Evolutionary conservation across 495 filamentous ascomycete species (phyloP).

Genomic region (Glonium stellatum): DNA sequence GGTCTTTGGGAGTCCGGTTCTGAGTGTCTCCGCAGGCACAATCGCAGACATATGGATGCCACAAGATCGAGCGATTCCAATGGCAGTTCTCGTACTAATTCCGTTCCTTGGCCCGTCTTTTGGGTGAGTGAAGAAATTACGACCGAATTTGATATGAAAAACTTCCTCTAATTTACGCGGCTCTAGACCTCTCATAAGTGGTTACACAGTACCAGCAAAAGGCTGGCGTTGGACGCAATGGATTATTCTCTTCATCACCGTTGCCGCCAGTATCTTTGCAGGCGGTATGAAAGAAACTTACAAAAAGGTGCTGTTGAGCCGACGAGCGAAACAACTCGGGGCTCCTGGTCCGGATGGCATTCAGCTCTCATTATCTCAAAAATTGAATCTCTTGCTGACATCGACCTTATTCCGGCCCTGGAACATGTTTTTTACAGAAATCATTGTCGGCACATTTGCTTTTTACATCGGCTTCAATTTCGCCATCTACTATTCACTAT

Average conservation of each 20-base stretch:
- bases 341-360: background rate
- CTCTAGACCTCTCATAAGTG: conserved; percentile 12
- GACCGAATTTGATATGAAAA: no score
- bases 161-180: no score
- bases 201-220: conserved; percentile 20
- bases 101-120: conserved; percentile 12
- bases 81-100: conserved; percentile 2
- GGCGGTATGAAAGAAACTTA: background rate
- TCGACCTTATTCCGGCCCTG: conserved; percentile 25
- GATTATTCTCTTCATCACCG: conserved; percentile 21
- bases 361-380: background rate
- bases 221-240: conserved; percentile 33
- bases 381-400: conserved; percentile 13
- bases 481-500: conserved; percentile 28
- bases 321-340: background rate
- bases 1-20: conserved; percentile 20
- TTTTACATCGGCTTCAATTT: conserved; percentile 31
- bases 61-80: background rate
- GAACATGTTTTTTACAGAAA: conserved; percentile 32
- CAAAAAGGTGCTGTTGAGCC: background rate
- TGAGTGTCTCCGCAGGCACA: conserved; percentile 7
- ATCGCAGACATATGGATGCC: conserved; percentile 5
- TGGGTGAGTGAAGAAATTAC: background rate
- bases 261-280: conserved; percentile 14
- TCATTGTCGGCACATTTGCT: conserved; percentile 29